A percentile compares a stretch with the other conserved stretches of the same genome.
phyloP scores from a whole-genome alignment of 495 filamentous ascomycete species.

The Peziza echinospora region DNA sequence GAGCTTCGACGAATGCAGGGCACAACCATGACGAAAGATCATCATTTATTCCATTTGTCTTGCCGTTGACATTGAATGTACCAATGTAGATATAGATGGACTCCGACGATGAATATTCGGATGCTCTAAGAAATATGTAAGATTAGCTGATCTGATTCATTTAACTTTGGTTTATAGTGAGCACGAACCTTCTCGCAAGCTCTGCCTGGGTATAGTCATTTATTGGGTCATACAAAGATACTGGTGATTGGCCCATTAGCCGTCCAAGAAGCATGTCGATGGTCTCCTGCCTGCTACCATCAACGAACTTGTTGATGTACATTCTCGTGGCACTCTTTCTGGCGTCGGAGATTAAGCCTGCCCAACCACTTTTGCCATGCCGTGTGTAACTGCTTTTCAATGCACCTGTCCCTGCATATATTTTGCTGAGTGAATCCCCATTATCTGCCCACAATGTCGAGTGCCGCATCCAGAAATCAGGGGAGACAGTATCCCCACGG shows the following conservation, averaged over 20 bases:
- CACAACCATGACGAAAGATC: conserved; percentile 76
- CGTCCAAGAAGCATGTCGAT: conserved; percentile 81
- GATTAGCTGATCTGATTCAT: no score
- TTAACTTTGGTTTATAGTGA: neutral
- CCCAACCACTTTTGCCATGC: conserved; percentile 84
- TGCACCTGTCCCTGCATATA: conserved; percentile 91
- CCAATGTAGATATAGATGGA: conserved; percentile 30
- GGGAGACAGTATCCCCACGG: conserved; percentile 36
- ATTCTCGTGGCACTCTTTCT: conserved; percentile 81
- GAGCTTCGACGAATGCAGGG: conserved; percentile 28
- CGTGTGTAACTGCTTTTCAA: conserved; percentile 92
- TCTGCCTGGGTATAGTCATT: conserved; percentile 71
- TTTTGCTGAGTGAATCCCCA: conserved; percentile 80
- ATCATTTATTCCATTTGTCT: conserved; percentile 46
- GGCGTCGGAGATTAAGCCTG: conserved; percentile 82
- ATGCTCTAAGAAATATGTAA: neutral
- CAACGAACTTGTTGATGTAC: conserved; percentile 93
- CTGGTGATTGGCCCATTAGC: conserved; percentile 59
- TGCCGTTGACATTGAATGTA: conserved; percentile 88
- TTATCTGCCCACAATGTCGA: conserved; percentile 96
- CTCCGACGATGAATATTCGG: neutral
- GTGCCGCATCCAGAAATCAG: conserved; percentile 78
- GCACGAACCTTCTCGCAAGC: conserved; percentile 33
- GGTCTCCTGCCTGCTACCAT: conserved; percentile 79
- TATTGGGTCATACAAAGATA: conserved; percentile 77